phyloP scores from a whole-genome alignment of 345 rosid species.

The Syzygium aqueum region DNA sequence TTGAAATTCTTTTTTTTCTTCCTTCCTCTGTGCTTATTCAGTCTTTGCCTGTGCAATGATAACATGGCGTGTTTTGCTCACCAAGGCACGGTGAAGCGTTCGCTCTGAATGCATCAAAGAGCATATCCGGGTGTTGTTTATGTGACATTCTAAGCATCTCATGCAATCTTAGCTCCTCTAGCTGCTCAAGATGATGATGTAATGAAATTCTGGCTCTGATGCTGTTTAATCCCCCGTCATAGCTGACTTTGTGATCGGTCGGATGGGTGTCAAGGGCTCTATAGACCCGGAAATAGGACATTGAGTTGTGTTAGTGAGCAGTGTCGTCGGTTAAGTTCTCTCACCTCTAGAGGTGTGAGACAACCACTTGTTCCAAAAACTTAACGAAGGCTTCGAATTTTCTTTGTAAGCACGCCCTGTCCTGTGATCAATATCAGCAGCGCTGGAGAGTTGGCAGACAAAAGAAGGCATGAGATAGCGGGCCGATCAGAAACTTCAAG shows the following conservation, averaged over 20 bases:
- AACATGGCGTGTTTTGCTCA: background rate
- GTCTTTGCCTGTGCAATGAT: background rate
- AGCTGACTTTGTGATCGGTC: background rate
- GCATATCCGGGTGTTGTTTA: background rate
- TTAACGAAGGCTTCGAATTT: background rate
- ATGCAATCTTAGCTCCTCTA: background rate
- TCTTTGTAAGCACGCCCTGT: background rate
- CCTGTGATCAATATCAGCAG: background rate
- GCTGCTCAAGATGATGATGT: background rate
- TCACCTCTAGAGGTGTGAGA: background rate
- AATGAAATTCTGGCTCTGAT: background rate
- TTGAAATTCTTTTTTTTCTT: background rate
- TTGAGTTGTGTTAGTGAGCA: background rate
- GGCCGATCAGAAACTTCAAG: background rate
- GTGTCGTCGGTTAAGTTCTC: background rate
- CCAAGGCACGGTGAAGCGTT: background rate
- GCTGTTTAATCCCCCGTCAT: background rate
- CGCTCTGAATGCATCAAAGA: background rate
- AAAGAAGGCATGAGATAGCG: background rate
- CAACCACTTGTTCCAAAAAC: background rate
- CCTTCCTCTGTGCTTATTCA: background rate
- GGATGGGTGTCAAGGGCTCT: background rate
- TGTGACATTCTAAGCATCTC: background rate
- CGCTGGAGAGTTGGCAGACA: background rate
- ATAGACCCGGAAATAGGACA: background rate